Evolutionary conservation across 2,329 filamentous ascomycete species (phyloP).

Genomic region (Exophiala sp.): DNA sequence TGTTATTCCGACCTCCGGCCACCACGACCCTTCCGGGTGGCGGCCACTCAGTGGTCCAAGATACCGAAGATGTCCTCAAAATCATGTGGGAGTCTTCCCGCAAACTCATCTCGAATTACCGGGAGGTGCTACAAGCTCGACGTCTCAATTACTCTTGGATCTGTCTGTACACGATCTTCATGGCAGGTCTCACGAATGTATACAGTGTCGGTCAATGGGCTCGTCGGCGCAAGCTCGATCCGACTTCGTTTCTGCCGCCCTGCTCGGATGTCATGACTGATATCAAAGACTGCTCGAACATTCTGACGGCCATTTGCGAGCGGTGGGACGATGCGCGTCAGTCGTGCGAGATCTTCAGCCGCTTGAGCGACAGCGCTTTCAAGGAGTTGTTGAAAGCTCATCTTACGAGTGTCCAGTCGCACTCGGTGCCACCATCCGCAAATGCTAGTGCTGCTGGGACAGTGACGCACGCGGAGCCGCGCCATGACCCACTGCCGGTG

Average conservation of each 20-base stretch:
- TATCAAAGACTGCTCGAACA: neutral
- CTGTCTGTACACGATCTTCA: neutral
- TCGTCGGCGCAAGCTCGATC: neutral
- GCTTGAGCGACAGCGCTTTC: neutral
- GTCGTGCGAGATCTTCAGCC: neutral
- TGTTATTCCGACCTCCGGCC: neutral
- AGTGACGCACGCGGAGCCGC: neutral
- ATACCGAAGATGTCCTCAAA: neutral
- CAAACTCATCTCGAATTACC: neutral
- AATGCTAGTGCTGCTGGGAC: neutral
- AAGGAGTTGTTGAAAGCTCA: neutral
- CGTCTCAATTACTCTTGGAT: neutral
- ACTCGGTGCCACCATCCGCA: neutral
- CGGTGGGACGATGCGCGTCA: neutral
- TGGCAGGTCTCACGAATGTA: neutral
- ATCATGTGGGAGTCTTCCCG: neutral
- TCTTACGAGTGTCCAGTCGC: neutral
- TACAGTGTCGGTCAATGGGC: neutral
- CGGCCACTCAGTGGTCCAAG: neutral
- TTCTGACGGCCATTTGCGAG: neutral
- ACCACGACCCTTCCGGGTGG: neutral
- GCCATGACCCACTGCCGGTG: neutral
- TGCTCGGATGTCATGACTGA: neutral
- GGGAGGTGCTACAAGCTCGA: neutral
- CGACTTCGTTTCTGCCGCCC: neutral